Evolutionary conservation across 495 filamentous ascomycete genomes (phyloP).

Genomic region (Daldinia decipiens): DNA sequence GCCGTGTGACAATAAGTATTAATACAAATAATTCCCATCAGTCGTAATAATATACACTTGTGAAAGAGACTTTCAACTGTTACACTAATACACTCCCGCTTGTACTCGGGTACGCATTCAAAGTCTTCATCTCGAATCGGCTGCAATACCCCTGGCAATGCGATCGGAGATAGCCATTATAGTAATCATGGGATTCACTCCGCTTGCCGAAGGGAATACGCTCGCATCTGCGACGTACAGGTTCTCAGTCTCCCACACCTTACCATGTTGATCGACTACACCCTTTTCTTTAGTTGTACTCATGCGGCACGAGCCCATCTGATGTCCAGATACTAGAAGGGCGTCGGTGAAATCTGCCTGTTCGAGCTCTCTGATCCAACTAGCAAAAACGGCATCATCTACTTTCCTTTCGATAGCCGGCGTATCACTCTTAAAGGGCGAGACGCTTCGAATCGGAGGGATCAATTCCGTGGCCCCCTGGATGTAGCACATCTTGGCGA

Average conservation of each 20-base stretch:
- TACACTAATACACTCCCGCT: neutral
- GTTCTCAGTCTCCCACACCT: slow-evolving; percentile 73
- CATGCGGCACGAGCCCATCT: slow-evolving; percentile 85
- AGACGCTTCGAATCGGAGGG: slow-evolving; percentile 60
- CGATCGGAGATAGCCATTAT: slow-evolving; percentile 76
- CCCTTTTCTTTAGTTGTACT: slow-evolving; percentile 57
- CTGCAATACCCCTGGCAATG: slow-evolving; percentile 47
- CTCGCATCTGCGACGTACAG: slow-evolving; percentile 79
- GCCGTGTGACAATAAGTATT: no score
- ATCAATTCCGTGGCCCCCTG: slow-evolving; percentile 74
- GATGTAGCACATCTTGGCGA: slow-evolving; percentile 73
- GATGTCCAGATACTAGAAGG: slow-evolving; percentile 67
- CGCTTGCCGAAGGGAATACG: slow-evolving; percentile 79
- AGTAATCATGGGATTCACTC: slow-evolving; percentile 85
- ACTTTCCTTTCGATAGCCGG: slow-evolving; percentile 8
- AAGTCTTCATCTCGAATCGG: neutral
- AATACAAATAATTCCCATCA: no score
- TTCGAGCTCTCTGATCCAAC: slow-evolving; percentile 53
- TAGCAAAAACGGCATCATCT: slow-evolving; percentile 50
- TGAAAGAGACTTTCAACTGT: neutral
- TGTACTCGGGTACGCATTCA: no score
- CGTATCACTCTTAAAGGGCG: slow-evolving; percentile 63
- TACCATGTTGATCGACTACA: slow-evolving; percentile 73
- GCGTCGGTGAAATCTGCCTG: slow-evolving; percentile 61
- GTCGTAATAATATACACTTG: no score